Base-by-base conservation (phyloP, 345 rosid genomes). In the Populus nigra region DNA sequence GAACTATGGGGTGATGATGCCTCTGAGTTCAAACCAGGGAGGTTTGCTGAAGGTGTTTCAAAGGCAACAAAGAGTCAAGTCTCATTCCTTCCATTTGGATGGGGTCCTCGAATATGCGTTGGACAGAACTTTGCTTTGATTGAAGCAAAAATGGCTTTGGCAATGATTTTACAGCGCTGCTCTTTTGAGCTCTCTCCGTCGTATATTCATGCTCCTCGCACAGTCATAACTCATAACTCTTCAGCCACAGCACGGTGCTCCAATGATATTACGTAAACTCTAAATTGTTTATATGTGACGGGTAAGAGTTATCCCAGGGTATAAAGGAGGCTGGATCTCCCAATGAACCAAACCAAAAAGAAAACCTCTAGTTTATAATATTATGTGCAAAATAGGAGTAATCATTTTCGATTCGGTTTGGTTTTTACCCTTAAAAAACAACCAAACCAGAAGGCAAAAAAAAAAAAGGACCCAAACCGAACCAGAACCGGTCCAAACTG, bases 221-320 rank as follows among this genome's bases (percentile, higher is more conserved):
- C 88, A 10, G 71, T 80, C 31, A 70, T 85, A 73, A n/a, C n/a
- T n/a, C n/a, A n/a, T n/a, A n/a, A 85, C 78, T n/a, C 91, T 91
- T 70, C 87, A 88, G 59, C 93, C 93, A 57, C 89, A 81, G 57
- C 84, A 86, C 45, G 90, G 93, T 8, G 89, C 88, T 72, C 92
- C 78, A 59, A 73, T 89, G 25, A 81, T 76, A 16, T 38, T 89
- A 41, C 84, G 57, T 80, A 72, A 78, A 73, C 63, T 79, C 74
- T 68, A 68, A 67, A 20, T 4, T 45, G 50, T 13, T 41, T 0
- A 13, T 45, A 13, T 45, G 50, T 45, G 15, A 13, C 5, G 50
- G 4, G 3, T 1, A 45, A 13, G 50, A 13, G 11, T 3, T 9
- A 9, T 41, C 45, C 45, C 45, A 41, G 3, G 45, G 12, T 0